Base-by-base conservation (phyloP, 148 eudicot genomes). In the Selenicereus undatus region DNA sequence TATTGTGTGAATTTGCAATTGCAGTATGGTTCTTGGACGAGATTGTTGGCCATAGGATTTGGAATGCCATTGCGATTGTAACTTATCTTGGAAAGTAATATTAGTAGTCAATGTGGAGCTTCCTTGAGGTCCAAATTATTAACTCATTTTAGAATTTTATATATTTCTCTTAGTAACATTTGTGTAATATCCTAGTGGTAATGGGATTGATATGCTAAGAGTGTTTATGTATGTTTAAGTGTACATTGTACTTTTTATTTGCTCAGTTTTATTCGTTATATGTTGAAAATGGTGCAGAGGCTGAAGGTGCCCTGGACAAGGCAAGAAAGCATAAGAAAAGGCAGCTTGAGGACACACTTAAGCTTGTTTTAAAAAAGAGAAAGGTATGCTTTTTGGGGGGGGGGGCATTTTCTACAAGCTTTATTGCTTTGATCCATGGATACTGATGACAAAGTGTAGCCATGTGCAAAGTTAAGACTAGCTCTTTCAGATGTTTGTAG, bases 241-340 rank as follows among this genome's bases (percentile, higher is more conserved):
- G 8, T 8, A 39, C 8, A 39, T 39, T 39, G 43, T 39, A 2
- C 43, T 7, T 39, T 62, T 62, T 22, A 3, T 62, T 62, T 5
- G 5, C 1, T 62, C 60, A 0, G 32, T 5, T 17, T 16, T 54
- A 56, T 17, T 56, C 62, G 18, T 56, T 56, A 39, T 26, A 12
- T n/a, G 18, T 66, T 82, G 68, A 76, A 68, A 50, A 71, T 79
- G 77, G 11, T 84, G 81, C 94, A 95, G 97, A 95, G 91, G 97
- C 98, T 77, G 98, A 95, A 84, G 98, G 98, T 84, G 97, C 98
- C 76, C 86, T 95, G n/a, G 97, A 95, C 82, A 95, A 95, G 91
- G 97, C 98, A 43, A 93, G 97, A 83, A 95, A 95, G 80, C 99
- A 95, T 86, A 95, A 93, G 87, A 95, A 95, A 88, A 92, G 99